Base-by-base conservation (phyloP, 176 grass and related monocot genomes). In the Carex cristatella region DNA sequence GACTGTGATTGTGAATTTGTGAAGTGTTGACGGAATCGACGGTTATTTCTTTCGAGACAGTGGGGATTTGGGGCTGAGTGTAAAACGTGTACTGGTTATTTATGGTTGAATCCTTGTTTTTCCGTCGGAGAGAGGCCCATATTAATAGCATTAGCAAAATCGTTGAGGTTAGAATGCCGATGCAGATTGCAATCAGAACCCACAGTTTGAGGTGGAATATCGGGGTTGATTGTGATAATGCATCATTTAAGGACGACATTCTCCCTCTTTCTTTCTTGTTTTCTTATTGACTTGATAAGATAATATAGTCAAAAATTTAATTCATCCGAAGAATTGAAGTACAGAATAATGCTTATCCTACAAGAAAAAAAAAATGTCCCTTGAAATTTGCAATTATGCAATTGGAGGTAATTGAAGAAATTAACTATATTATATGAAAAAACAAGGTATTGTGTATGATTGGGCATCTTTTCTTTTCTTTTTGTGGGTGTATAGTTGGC, bases 21-120 rank as follows among this genome's bases (percentile, higher is more conserved):
- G 88, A 81, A 67, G 35, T 51, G 46, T 89, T 89, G 42, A 91
- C 79, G 48, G 89, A 92, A 82, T 97, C 95, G 4, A 97, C 75
- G 30, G 79, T 88, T 79, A 97, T 97, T 67, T 97, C 95, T 81
- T 97, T 97, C 0, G 95, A 97, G 51, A 94, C 79, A n/a, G 87
- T 78, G 23, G 92, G 95, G 59, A 97, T 97, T 84, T 97, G 91
- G 16, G 87, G 72, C 8, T 86, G 85, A 1, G 77, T 80, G 16
- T 75, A 49, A 7, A 30, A 78, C 54, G 85, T 94, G 2, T 67
- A 75, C 28, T 72, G 74, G 49, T 86, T 89, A 32, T 69, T 54
- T 0, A 84, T 72, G 28, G 67, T 44, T 0, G 89, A 81, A 88
- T 93, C 94, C 35, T 84, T 87, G 12, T 9, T 10, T 61, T 92